Evolutionary conservation across 805 yeast species (phyloP).

Genomic region (Candida endomychidarum): DNA sequence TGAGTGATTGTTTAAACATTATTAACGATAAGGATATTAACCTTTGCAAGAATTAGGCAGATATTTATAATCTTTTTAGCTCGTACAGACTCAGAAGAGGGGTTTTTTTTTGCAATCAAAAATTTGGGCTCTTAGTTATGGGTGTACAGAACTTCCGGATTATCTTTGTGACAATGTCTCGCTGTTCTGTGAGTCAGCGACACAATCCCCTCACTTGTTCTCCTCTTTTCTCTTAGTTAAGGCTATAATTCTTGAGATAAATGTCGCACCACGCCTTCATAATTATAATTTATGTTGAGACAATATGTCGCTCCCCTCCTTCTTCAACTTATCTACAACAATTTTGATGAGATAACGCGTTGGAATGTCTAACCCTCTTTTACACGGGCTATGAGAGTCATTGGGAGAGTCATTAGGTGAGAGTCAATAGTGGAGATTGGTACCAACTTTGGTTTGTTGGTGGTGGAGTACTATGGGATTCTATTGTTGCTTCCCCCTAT

Average conservation of each 20-base stretch:
- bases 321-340: background rate
- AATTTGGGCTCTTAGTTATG: conserved; percentile 1
- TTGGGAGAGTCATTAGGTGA: no score
- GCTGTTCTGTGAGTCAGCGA: background rate
- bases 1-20: conserved; percentile 17
- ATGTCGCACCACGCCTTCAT: background rate
- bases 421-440: no score
- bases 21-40: background rate
- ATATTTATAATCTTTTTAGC: conserved; percentile 2
- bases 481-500: no score
- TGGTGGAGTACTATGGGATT: no score
- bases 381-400: no score
- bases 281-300: background rate
- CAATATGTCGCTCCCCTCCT: background rate
- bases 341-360: no score
- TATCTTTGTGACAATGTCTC: background rate
- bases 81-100: conserved; percentile 5
- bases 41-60: background rate
- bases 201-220: conserved; percentile 4
- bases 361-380: no score
- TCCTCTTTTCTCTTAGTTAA: conserved; percentile 1
- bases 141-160: conserved; percentile 3
- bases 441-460: no score
- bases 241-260: background rate
- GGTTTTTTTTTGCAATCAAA: conserved; percentile 8